Conservation (phyloP, 2,329 filamentous ascomycete species). For the Bipolaris victoriae region DNA sequence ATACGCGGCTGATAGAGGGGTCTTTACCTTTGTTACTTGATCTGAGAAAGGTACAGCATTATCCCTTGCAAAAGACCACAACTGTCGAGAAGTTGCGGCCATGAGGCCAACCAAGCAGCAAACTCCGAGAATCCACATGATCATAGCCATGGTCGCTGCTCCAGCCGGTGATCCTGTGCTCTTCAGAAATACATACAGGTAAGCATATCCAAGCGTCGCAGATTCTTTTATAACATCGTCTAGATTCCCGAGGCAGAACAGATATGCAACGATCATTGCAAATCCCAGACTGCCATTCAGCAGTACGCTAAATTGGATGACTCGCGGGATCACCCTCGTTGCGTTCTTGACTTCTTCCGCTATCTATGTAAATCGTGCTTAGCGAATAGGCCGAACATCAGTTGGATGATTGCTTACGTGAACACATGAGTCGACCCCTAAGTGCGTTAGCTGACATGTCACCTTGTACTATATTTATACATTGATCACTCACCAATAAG, state of each 20-base stretch:
- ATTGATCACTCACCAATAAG: constrained; percentile 1
- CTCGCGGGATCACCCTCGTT: constrained; percentile 31
- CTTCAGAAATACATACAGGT: constrained; percentile 7
- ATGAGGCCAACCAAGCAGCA: constrained; percentile 15
- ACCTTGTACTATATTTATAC: not conserved
- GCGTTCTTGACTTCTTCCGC: constrained; percentile 36
- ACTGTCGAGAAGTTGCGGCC: constrained; percentile 22
- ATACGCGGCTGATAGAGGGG: not conserved
- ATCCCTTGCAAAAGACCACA: constrained; percentile 29
- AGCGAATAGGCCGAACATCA: not conserved
- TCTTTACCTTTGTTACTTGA: constrained; percentile 4
- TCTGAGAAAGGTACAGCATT: constrained; percentile 22
- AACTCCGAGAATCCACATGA: constrained; percentile 14
- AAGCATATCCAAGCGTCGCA: not conserved
- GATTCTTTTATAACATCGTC: constrained; percentile 17
- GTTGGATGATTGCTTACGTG: constrained; percentile 1
- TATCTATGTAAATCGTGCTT: constrained; percentile 4
- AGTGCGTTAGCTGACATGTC: not conserved
- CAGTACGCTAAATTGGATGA: constrained; percentile 41
- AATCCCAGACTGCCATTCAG: constrained; percentile 42
- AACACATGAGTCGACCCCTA: constrained; percentile 8
- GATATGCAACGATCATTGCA: constrained; percentile 43
- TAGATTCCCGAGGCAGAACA: constrained; percentile 33
- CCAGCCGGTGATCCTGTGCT: constrained; percentile 12
- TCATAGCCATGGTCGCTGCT: constrained; percentile 8